Evolutionary conservation across 2,329 filamentous ascomycete genomes (phyloP), one percentile per base, ranked within the genome.

Genomic region (Waltergamsia citrina): DNA sequence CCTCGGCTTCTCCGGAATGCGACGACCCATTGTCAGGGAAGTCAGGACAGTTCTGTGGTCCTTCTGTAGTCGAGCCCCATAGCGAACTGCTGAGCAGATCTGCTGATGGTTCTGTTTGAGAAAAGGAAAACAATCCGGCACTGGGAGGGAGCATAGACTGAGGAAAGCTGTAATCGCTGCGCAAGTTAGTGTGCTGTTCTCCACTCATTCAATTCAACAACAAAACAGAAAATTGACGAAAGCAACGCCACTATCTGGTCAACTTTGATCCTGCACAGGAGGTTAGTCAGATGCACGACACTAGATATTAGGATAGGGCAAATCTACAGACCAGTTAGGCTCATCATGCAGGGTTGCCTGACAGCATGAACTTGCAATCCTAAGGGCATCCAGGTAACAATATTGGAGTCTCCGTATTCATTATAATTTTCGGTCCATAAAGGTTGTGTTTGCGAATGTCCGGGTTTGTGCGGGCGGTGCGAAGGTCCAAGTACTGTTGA

Each of bases 1-100:
- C 70, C 59, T 74, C 71, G 47, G 62, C 46, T 42, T 74, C 69
- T 64, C 64, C 67, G 47, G 61, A 56, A 44, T 63, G 60, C 44
- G 57, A 56, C 42, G 65, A 66, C 60, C 62, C 65, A 50, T 61
- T 58, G 48, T 69, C 65, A 51, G 63, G 57, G 52, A 64, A 68
- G 44, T 67, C 64, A 54, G 61, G 62, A 54, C 73, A 71, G 67
- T 69, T 71, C 66, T 74, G 71, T 70, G 67, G 49, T 50, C 69
- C 69, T 67, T 76, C 71, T 62, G 59, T 59, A 62, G 68, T 58
- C 51, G 65, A 51, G 47, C 66, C 70, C 71, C 71, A 76, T 50
- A 67, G 60, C 52, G 68, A 62, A 60, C 67, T 63, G 47, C 55
- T 55, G 40, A 71, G 60, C 54, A 70, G 64, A 63, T 72, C 70